Conservation (phyloP, 371 early-diverging fungal species). For the Coemansia sp. region DNA sequence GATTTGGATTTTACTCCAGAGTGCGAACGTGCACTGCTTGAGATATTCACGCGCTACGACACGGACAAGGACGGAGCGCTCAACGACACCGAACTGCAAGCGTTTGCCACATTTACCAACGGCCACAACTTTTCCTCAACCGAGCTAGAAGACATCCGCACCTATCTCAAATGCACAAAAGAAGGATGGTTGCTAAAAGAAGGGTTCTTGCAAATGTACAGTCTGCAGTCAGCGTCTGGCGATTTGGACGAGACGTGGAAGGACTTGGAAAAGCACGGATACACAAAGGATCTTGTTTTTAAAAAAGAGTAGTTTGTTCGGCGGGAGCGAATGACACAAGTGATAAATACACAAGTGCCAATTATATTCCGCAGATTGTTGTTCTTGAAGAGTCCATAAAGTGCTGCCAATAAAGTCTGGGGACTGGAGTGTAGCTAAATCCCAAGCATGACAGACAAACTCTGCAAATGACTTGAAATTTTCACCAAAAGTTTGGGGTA, state of each 20-base stretch:
- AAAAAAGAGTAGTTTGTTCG: constrained; percentile 24
- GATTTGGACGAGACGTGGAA: constrained; percentile 61
- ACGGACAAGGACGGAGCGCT: constrained; percentile 56
- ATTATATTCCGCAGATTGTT: constrained; percentile 8
- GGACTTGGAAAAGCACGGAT: constrained; percentile 59
- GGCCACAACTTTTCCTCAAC: constrained; percentile 56
- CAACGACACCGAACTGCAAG: constrained; percentile 55
- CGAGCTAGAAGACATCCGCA: constrained; percentile 54
- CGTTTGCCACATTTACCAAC: constrained; percentile 59
- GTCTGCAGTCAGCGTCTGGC: constrained; percentile 57
- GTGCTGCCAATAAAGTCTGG: neutral
- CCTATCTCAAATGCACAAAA: constrained; percentile 47
- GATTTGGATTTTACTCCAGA: constrained; percentile 49
- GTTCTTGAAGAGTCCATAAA: neutral
- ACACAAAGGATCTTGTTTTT: constrained; percentile 49
- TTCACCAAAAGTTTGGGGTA: neutral
- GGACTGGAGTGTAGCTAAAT: neutral
- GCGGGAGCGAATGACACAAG: constrained; percentile 38
- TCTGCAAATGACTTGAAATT: neutral
- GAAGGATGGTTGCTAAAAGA: constrained; percentile 45
- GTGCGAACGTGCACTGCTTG: constrained; percentile 42
- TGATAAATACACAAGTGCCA: neutral
- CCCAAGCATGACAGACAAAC: neutral
- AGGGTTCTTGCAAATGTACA: constrained; percentile 63
- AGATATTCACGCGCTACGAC: constrained; percentile 61